Evolutionary conservation across 176 grass and related monocot genomes (phyloP), one percentile per base, ranked within the genome.

Genomic region (Pontederia crassipes): DNA sequence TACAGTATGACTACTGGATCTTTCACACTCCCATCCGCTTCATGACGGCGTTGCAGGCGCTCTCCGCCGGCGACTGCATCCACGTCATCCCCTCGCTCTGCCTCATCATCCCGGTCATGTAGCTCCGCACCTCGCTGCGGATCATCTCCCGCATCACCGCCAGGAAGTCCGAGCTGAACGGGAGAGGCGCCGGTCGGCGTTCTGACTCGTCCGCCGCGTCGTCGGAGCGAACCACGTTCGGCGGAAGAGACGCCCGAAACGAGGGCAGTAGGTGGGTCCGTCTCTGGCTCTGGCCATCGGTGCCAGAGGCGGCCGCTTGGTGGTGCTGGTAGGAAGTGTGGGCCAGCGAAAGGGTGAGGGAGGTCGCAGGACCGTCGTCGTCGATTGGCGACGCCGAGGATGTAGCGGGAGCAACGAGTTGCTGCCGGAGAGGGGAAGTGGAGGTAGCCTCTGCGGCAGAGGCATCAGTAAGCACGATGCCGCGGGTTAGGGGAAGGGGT

Each of bases 131-230:
- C 71, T 95, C 90, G 54, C 65, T 85, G 35, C 86, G 85, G 77
- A 95, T 81, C 90, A 95, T 95, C 59, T 86, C 90, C 63, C 86
- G 82, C 86, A 95, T 81, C 67, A 86, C 72, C 0, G 77, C 49
- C 60, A 85, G 61, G 58, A 89, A 83, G 27, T 95, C 82, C 2
- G 66, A 10, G 46, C 64, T 78, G 59, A 86, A 89, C 0, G 69
- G 72, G 45, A 75, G 67, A 13, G 28, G 20, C 8, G 12, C 0
- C 10, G 65, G 27, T 28, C 45, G 17, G 9, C 24, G 57, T 28
- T 27, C 12, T 10, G 12, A 9, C 0, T 13, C 13, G 18, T 10
- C 1, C 28, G 24, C 13, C 24, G 9, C 11, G 18, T 28, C n/a
- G 14, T 14, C 51, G 9, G 51, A 15, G 51, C 4, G 5, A 54